Base-by-base conservation (phyloP, 2,329 filamentous ascomycete species). In the Exophiala mesophila region DNA sequence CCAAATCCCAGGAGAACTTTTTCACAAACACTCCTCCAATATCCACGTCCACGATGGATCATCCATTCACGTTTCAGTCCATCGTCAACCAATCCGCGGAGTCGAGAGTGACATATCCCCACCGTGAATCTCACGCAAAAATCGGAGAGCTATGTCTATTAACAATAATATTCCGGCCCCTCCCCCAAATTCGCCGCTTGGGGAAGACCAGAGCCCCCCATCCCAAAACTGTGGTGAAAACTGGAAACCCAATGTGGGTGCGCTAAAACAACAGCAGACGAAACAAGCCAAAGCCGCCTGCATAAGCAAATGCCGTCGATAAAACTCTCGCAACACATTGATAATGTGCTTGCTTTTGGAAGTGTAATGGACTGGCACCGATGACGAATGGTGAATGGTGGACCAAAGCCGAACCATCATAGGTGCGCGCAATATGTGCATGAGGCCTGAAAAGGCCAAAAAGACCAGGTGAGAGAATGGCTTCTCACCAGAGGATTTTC, bases 211-310 rank as follows among this genome's bases (percentile, higher is more conserved):
- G n/a, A n/a, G n/a, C n/a, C n/a, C n/a, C n/a, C n/a, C n/a, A n/a
- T n/a, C n/a, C n/a, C n/a, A n/a, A 26, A 26, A 26, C 7, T 26
- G 23, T 12, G 6, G 23, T 12, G 12, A 26, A 26, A 6, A 7
- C 12, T 26, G 23, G 7, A 26, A 26, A 26, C 6, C 23, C 12
- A 12, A 33, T 44, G 48, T 44, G 46, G 41, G 35, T 37, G 40
- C 50, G 49, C 53, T 55, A 39, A 50, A 50, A 54, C 41, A 50
- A 53, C 45, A 52, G 47, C 49, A 56, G 36, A 50, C 42, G 41
- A 44, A 47, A 44, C 23, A 26, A 26, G 23, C 12, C 12, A 6
- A 26, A 26, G 12, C 23, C 23, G 23, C 6, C 12, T 6, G 6
- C 7, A 26, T 26, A 12, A 39, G 36, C 24, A 33, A 17, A 16